Percentiles rank a stretch among this genome's conserved stretches.
These are phyloP conservation scores for Castanea sativa DNA, from an alignment of 306 rosid genomes.

Conservation along the genomic window DNA sequence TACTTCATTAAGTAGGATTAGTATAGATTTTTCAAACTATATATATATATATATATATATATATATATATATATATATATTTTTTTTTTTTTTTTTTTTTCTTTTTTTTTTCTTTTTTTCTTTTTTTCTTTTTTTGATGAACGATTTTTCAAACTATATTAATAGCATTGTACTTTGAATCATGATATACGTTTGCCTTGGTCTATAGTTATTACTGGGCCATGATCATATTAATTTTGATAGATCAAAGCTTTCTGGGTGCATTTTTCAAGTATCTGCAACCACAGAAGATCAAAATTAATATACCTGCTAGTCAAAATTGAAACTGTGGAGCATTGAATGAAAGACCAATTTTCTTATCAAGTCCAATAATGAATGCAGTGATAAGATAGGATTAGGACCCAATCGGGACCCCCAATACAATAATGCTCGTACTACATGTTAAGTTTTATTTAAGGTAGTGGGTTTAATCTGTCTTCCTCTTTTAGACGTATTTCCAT, in stretches of 20 bases:
- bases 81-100: too few species aligned
- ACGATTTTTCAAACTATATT: too few species aligned
- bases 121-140: too few species aligned
- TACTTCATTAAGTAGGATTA: too few species aligned
- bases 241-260: not conserved
- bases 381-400: slow-evolving; percentile 23
- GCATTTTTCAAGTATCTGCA: not conserved
- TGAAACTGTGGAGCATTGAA: slow-evolving; percentile 24
- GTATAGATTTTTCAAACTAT: too few species aligned
- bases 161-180: too few species aligned
- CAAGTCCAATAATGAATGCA: slow-evolving; percentile 18
- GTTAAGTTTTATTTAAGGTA: slow-evolving; percentile 7
- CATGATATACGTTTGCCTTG: not conserved
- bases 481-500: not conserved
- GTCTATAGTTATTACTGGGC: not conserved
- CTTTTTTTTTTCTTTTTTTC: too few species aligned
- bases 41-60: too few species aligned
- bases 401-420: slow-evolving; percentile 25
- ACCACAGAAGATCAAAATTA: not conserved
- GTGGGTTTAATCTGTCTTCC: slow-evolving; percentile 11
- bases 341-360: slow-evolving; percentile 6
- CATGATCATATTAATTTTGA: not conserved
- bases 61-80: too few species aligned
- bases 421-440: slow-evolving; percentile 21
- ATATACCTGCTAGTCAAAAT: not conserved